Base-by-base conservation (phyloP, 2,329 filamentous ascomycete species). In the Sporothrix schenckii region DNA sequence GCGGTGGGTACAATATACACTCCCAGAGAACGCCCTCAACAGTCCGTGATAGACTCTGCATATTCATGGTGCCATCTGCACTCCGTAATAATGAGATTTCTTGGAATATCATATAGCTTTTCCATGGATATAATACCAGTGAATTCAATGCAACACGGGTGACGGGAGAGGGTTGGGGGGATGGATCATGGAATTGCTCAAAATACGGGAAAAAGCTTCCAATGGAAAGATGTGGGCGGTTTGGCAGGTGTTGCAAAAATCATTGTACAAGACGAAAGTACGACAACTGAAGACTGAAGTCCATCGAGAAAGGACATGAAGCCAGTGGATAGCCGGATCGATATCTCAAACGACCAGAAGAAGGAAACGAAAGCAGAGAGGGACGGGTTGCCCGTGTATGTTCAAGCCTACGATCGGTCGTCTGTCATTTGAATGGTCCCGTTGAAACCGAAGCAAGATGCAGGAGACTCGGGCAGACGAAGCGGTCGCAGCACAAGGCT, bases 231-330 rank as follows among this genome's bases (percentile, higher is more conserved):
- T 39, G 47, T 50, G 47, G 63, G 63, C 41, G 49, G 66, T 39
- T 34, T 39, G 66, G 52, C 52, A 68, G 66, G 47, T 68, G 21
- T 30, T 47, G 34, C 52, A 58, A 68, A 47, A n/a, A 52, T 58
- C 66, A 58, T 68, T 39, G 66, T 58, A 52, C 52, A 68, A 52
- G 52, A 56, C 39, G 41, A 56, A 56, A 5, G 30, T 58, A 56
- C 66, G 66, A 49, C 49, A 34, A 14, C 14, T 9, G 21, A 10
- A 34, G 11, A 39, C 21, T 56, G 34, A 39, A 34, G 34, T 21
- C 9, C 58, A 14, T n/a, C 11, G 3, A 11, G 21, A 9, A 16
- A 34, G 13, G 5, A 14, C 58, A 16, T 21, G 10, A 63, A 13
- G n/a, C 39, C n/a, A 47, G 47, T 30, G 19, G 30, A 21, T 54